Conservation (phyloP, 352 stramenopile genomes). For the Phytophthora macrochlamydospora region DNA sequence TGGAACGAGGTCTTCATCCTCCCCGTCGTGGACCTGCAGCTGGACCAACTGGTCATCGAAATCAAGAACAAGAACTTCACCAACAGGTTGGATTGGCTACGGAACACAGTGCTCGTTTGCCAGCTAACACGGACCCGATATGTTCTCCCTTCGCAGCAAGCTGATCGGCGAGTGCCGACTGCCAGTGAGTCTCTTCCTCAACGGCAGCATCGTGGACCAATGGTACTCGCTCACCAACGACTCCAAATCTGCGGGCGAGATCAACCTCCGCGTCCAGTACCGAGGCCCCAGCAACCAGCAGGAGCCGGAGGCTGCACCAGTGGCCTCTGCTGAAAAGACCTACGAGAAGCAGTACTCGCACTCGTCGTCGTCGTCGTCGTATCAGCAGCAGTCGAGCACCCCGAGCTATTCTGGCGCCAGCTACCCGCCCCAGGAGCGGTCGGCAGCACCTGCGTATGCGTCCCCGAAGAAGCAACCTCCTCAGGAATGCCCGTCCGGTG, state of each 20-base stretch:
- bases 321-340: constrained; percentile 15
- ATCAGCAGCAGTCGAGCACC: background rate
- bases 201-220: constrained; percentile 70
- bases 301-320: constrained; percentile 8
- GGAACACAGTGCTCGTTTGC: background rate
- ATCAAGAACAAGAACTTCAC: constrained; percentile 90
- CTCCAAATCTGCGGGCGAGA: constrained; percentile 62
- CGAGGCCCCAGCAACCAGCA: constrained; percentile 12
- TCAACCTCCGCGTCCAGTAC: constrained; percentile 84
- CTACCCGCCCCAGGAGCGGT: background rate
- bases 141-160: constrained; percentile 36
- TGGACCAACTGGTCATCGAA: constrained; percentile 75
- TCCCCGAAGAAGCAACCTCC: background rate
- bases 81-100: background rate
- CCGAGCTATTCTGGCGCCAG: background rate
- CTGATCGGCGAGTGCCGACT: constrained; percentile 79
- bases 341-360: constrained; percentile 7
- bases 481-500: background rate
- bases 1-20: constrained; percentile 89
- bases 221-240: constrained; percentile 86
- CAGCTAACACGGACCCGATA: background rate
- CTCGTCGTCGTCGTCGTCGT: background rate
- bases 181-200: constrained; percentile 78
- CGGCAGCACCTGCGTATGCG: background rate
- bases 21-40: constrained; percentile 67